Conservation (phyloP, 1,284 basidiomycete genomes). For the Neolentinus lepideus region DNA sequence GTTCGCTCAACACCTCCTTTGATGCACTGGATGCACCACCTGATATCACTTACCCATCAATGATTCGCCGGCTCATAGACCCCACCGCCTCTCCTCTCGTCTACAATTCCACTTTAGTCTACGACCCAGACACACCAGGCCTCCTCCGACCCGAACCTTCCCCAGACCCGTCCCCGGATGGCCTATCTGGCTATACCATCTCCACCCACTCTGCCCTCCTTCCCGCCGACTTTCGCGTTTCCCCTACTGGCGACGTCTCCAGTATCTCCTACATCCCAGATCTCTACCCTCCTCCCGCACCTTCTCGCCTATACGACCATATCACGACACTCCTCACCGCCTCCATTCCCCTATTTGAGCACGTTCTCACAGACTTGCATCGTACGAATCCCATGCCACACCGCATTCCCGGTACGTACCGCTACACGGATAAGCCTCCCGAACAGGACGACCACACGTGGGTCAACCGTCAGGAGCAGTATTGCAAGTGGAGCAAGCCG, state of each 20-base stretch:
- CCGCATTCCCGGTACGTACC: conserved; percentile 32
- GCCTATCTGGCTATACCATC: conserved; percentile 22
- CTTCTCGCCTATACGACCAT: conserved; percentile 23
- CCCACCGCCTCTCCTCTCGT: conserved; percentile 36
- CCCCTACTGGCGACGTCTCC: conserved; percentile 14
- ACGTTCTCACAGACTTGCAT: conserved; percentile 43
- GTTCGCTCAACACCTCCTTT: not conserved
- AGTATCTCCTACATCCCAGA: conserved; percentile 46
- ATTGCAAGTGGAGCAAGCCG: conserved; percentile 33
- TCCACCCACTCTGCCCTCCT: conserved; percentile 33
- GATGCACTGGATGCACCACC: not conserved
- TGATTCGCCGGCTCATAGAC: conserved; percentile 28
- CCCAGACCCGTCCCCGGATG: conserved; percentile 19
- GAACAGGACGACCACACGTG: conserved; percentile 34
- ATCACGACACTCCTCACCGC: conserved; percentile 28
- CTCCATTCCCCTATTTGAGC: conserved; percentile 45
- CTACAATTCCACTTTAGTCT: conserved; percentile 34
- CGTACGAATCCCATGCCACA: conserved; percentile 35
- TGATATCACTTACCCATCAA: not conserved
- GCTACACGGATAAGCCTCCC: conserved; percentile 25
- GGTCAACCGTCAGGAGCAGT: conserved; percentile 30
- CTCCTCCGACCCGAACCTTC: conserved; percentile 19
- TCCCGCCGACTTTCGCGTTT: conserved; percentile 38
- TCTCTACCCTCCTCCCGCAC: conserved; percentile 30
- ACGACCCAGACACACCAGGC: conserved; percentile 11